Percentiles rank a stretch among this genome's conserved stretches.
phyloP scores from a whole-genome alignment of 108 stramenopile species.

The Nitzschia palea region DNA sequence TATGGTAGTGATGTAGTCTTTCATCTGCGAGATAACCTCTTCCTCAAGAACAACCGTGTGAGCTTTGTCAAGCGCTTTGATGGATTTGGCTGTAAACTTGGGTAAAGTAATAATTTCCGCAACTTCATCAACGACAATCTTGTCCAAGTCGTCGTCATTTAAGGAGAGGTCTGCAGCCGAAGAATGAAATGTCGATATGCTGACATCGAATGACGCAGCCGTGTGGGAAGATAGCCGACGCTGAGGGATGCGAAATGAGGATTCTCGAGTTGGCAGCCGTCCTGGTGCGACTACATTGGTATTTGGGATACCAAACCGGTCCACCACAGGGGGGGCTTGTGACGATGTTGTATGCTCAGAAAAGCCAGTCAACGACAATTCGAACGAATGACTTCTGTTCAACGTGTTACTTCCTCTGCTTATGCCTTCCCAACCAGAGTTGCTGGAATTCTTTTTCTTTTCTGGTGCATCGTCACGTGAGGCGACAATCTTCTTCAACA shows the following conservation, averaged over 20 bases:
- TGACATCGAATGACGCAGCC: not conserved
- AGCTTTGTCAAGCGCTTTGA: not conserved
- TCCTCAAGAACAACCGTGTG: not conserved
- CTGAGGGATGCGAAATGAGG: not conserved
- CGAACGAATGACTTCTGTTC: too few species aligned
- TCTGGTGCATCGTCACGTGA: not conserved
- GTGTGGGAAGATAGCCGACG: not conserved
- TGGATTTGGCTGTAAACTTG: slow-evolving; percentile 1
- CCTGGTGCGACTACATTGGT: too few species aligned
- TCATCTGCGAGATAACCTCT: slow-evolving; percentile 18
- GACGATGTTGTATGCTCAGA: too few species aligned
- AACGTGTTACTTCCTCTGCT: too few species aligned
- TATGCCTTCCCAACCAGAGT: too few species aligned
- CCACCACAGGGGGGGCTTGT: too few species aligned
- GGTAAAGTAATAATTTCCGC: slow-evolving; percentile 23
- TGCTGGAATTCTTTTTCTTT: too few species aligned
- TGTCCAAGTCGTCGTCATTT: not conserved
- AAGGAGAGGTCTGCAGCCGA: not conserved
- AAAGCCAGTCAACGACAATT: too few species aligned
- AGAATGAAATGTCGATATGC: slow-evolving; percentile 6
- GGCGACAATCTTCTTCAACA: slow-evolving; percentile 19
- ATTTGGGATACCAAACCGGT: too few species aligned
- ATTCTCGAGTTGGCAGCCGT: not conserved
- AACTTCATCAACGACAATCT: slow-evolving; percentile 21
- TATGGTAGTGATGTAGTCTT: slow-evolving; percentile 30